A percentile compares a stretch with the other conserved stretches of the same genome.
phyloP scores from a whole-genome alignment of 345 rosid genomes.

The Eutrema yunnanense region DNA sequence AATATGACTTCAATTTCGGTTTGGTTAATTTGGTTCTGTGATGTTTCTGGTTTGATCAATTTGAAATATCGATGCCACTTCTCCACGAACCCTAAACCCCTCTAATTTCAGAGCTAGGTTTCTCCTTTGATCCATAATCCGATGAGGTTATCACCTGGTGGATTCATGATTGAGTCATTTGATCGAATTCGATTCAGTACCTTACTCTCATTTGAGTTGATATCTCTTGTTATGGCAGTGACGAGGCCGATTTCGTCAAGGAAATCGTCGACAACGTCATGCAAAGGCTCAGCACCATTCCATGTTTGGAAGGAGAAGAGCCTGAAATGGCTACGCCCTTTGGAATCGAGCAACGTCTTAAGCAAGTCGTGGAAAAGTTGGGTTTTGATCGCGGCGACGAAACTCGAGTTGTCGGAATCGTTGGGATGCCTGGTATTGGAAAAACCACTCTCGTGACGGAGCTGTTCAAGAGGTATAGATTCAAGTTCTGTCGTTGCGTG shows the following conservation, averaged over 20 bases:
- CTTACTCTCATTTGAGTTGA: no score
- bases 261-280: background rate
- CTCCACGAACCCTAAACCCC: no score
- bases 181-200: no score
- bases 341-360: constrained; percentile 3
- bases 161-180: no score
- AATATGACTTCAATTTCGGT: no score
- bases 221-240: no score
- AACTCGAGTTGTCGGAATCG: constrained; percentile 9
- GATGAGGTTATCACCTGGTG: no score
- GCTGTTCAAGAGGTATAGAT: background rate
- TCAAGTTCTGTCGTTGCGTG: background rate
- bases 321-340: background rate
- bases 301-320: background rate
- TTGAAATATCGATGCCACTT: no score
- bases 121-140: no score
- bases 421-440: constrained; percentile 22
- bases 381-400: background rate
- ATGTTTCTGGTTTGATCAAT: no score
- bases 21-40: no score
- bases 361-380: background rate
- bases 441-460: constrained; percentile 9
- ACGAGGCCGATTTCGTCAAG: background rate
- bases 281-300: background rate
- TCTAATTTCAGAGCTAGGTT: no score